Evolutionary conservation across 306 rosid species (phyloP).

Genomic region (Prunus padus): DNA sequence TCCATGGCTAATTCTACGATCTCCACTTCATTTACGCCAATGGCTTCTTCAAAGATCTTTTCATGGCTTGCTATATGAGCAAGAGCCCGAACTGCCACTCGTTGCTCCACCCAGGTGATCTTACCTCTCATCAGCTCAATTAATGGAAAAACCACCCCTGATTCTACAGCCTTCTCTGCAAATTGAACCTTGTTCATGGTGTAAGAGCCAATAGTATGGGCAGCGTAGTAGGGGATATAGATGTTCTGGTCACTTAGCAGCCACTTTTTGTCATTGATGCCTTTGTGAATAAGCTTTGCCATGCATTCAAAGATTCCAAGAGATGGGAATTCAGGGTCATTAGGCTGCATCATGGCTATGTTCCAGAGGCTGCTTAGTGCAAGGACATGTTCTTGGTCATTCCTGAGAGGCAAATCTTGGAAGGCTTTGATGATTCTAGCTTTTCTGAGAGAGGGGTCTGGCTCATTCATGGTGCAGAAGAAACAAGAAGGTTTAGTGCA

Average conservation of each 20-base stretch:
- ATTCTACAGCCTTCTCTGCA: slow-evolving; percentile 45
- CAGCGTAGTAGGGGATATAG: slow-evolving; percentile 70
- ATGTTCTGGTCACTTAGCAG: slow-evolving; percentile 50
- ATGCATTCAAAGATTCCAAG: slow-evolving; percentile 64
- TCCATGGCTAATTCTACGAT: slow-evolving; percentile 42
- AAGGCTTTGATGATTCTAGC: slow-evolving; percentile 41
- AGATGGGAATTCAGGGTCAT: slow-evolving; percentile 60
- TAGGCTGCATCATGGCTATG: slow-evolving; percentile 54
- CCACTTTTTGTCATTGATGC: slow-evolving; percentile 46
- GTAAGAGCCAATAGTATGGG: slow-evolving; percentile 69
- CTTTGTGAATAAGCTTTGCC: slow-evolving; percentile 54
- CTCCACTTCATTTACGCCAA: slow-evolving; percentile 40
- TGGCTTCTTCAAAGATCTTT: slow-evolving; percentile 43
- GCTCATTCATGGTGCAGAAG: slow-evolving; percentile 61
- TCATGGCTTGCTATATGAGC: slow-evolving; percentile 61
- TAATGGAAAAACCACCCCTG: slow-evolving; percentile 49
- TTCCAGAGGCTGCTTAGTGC: slow-evolving; percentile 56
- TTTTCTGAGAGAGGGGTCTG: slow-evolving; percentile 37
- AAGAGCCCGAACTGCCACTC: slow-evolving; percentile 68
- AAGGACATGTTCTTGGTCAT: slow-evolving; percentile 50
- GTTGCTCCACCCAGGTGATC: slow-evolving; percentile 69
- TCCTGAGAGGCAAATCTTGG: slow-evolving; percentile 45
- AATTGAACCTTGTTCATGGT: slow-evolving; percentile 50
- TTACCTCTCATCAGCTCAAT: slow-evolving; percentile 57
- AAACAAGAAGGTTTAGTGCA: slow-evolving; percentile 46